Evolutionary conservation across 345 rosid species (phyloP).

Genomic region (Hibiscus mutabilis): DNA sequence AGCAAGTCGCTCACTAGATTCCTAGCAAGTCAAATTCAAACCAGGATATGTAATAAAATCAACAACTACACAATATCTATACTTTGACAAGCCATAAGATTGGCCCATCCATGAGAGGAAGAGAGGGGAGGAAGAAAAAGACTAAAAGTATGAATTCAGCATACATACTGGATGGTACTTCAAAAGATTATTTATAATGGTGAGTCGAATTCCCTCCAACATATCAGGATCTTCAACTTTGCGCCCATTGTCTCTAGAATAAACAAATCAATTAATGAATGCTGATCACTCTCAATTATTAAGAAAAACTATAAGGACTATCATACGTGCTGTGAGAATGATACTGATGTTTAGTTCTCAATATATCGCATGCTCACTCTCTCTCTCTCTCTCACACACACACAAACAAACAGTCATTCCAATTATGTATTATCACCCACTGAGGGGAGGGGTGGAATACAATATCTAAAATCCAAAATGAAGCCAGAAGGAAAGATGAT

Average conservation of each 20-base stretch:
- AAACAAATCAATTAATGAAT: slow-evolving; percentile 17
- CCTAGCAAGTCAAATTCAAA: slow-evolving; percentile 36
- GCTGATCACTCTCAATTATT: slow-evolving; percentile 10
- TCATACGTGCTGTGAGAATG: neutral
- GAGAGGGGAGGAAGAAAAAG: neutral
- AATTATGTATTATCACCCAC: no score
- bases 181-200: slow-evolving; percentile 90
- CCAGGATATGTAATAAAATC: neutral
- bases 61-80: neutral
- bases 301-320: neutral
- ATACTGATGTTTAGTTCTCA: neutral
- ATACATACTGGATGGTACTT: slow-evolving; percentile 87
- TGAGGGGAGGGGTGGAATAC: no score
- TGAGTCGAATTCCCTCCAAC: slow-evolving; percentile 84
- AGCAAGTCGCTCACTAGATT: slow-evolving; percentile 85
- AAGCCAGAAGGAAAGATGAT: neutral
- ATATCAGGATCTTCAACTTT: slow-evolving; percentile 95
- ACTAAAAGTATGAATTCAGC: neutral
- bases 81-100: neutral
- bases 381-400: no score
- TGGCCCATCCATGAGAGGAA: neutral
- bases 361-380: neutral
- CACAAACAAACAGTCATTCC: no score
- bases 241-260: slow-evolving; percentile 72
- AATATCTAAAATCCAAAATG: no score